Conservation (phyloP, 2,329 filamentous ascomycete genomes). For the Xylariales sp. region DNA sequence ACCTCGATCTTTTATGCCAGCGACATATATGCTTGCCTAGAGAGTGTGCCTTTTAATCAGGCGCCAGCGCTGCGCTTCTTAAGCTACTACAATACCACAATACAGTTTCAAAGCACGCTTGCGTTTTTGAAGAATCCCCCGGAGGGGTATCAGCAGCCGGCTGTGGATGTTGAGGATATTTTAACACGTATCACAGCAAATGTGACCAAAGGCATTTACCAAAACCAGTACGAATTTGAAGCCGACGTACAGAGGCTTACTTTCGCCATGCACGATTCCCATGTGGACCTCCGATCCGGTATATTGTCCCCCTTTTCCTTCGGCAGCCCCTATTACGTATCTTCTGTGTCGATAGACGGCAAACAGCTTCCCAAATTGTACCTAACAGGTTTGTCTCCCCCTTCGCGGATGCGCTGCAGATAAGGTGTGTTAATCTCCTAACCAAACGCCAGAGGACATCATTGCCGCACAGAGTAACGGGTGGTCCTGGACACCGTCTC, state of each 20-base stretch:
- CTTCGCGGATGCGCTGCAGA: not conserved
- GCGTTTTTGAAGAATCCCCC: slow-evolving; percentile 35
- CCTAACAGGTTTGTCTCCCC: not conserved
- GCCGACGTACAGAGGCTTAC: slow-evolving; percentile 26
- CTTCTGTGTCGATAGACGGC: slow-evolving; percentile 26
- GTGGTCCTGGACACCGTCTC: slow-evolving; percentile 13
- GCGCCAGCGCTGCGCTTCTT: slow-evolving; percentile 38
- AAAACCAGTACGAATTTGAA: slow-evolving; percentile 32
- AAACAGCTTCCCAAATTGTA: slow-evolving; percentile 28
- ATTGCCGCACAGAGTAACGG: slow-evolving; percentile 8
- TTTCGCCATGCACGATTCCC: slow-evolving; percentile 28
- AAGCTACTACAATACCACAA: slow-evolving; percentile 36
- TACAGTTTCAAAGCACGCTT: slow-evolving; percentile 39
- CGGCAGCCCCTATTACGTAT: slow-evolving; percentile 20
- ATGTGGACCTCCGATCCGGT: slow-evolving; percentile 24
- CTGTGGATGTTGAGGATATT: slow-evolving; percentile 25
- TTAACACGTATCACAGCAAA: slow-evolving; percentile 24
- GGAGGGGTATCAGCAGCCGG: slow-evolving; percentile 32
- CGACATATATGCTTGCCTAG: slow-evolving; percentile 34
- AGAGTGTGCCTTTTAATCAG: slow-evolving; percentile 37
- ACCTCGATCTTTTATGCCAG: slow-evolving; percentile 10
- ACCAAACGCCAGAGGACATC: slow-evolving; percentile 11
- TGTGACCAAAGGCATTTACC: slow-evolving; percentile 24
- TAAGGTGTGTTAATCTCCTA: not conserved
- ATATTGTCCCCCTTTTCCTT: slow-evolving; percentile 26